Evolutionary conservation across 768 basidiomycete genomes (phyloP).

Genomic region (Agrocybe pediades): DNA sequence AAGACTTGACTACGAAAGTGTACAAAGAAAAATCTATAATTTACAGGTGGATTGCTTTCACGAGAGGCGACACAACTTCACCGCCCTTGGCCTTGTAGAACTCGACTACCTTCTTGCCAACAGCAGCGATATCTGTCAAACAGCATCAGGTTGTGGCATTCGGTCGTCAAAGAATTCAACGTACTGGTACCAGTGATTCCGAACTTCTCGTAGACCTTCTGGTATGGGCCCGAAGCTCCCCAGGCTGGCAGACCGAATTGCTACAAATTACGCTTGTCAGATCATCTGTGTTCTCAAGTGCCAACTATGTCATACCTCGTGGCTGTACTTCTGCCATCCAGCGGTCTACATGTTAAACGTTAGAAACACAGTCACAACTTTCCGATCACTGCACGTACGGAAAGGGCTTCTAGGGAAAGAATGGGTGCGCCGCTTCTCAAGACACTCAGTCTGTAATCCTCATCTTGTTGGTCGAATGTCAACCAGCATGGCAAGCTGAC

Average conservation of each 20-base stretch:
- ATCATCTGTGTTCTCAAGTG: not conserved
- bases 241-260: constrained; percentile 75
- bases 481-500: constrained; percentile 92
- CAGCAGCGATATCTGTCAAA: constrained; percentile 66
- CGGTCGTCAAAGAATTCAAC: constrained; percentile 23
- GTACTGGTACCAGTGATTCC: constrained; percentile 77
- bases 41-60: constrained; percentile 60
- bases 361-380: not conserved
- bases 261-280: constrained; percentile 30
- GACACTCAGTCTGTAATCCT: constrained; percentile 80
- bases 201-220: constrained; percentile 90
- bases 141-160: constrained; percentile 5
- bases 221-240: constrained; percentile 90
- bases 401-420: constrained; percentile 83
- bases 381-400: constrained; percentile 30
- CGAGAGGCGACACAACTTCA: constrained; percentile 70
- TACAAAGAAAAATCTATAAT: not conserved
- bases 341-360: constrained; percentile 46
- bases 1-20: not conserved
- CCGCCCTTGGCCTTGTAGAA: constrained; percentile 86
- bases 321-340: constrained; percentile 90
- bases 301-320: constrained; percentile 55
- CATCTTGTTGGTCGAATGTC: constrained; percentile 80
- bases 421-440: constrained; percentile 89
- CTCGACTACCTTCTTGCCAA: constrained; percentile 83